phyloP scores from a whole-genome alignment of 2,329 filamentous ascomycete genomes.

The Aspergillus versicolor region DNA sequence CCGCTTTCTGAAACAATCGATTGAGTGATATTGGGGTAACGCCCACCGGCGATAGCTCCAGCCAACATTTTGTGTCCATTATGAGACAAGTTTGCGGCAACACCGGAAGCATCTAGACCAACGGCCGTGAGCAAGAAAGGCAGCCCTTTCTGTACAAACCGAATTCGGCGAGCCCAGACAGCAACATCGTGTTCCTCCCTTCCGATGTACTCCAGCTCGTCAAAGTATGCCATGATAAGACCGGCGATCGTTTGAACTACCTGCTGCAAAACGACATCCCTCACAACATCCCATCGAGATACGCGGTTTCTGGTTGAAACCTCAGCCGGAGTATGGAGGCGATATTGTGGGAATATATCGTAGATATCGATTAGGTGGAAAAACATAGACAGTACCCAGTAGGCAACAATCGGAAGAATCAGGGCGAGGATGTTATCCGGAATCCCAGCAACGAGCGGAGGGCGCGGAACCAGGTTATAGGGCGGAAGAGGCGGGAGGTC shows the following conservation, averaged over 20 bases:
- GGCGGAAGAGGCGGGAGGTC: constrained; percentile 80
- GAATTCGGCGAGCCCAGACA: constrained; percentile 81
- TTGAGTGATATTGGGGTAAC: constrained; percentile 70
- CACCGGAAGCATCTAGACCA: constrained; percentile 71
- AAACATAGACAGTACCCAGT: constrained; percentile 82
- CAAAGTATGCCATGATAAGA: constrained; percentile 66
- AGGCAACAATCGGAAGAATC: constrained; percentile 74
- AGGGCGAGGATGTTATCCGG: constrained; percentile 79
- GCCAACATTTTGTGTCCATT: constrained; percentile 70
- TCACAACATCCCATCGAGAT: constrained; percentile 77
- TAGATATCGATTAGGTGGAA: constrained; percentile 86
- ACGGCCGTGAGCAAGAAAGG: constrained; percentile 68
- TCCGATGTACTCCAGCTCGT: constrained; percentile 71
- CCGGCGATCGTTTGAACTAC: constrained; percentile 78
- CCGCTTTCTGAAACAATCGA: constrained; percentile 54
- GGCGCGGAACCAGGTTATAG: constrained; percentile 71
- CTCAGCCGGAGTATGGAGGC: constrained; percentile 91
- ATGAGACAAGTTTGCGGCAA: constrained; percentile 72
- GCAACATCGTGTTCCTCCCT: constrained; percentile 83
- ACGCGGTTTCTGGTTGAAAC: constrained; percentile 85
- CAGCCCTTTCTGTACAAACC: constrained; percentile 74
- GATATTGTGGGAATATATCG: constrained; percentile 86
- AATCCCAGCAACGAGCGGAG: constrained; percentile 72
- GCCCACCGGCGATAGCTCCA: constrained; percentile 73
- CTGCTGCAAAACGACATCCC: constrained; percentile 91